phyloP scores from a whole-genome alignment of 805 yeast species.

The Ogataea methanolica region DNA sequence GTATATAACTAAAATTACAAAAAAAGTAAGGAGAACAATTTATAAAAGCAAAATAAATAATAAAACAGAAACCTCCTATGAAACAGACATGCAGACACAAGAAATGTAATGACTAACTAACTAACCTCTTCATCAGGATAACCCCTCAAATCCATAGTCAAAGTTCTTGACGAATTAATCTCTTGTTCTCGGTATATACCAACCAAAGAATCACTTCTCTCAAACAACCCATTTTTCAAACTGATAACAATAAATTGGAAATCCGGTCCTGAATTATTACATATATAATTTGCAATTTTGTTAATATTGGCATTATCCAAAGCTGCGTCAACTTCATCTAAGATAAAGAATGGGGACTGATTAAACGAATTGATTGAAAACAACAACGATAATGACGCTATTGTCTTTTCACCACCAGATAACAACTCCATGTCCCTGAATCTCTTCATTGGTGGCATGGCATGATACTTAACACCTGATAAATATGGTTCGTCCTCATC shows the following conservation, averaged over 20 bases:
- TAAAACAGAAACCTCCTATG: neutral
- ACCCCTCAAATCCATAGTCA: slow-evolving; percentile 66
- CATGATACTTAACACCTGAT: slow-evolving; percentile 82
- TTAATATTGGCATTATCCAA: slow-evolving; percentile 85
- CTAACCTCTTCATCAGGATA: slow-evolving; percentile 39
- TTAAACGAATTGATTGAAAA: slow-evolving; percentile 88
- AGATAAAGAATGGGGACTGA: slow-evolving; percentile 92
- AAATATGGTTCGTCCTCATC: slow-evolving; percentile 87
- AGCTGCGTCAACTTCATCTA: slow-evolving; percentile 99
- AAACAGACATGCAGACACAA: neutral
- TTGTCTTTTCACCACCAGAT: slow-evolving; percentile 95
- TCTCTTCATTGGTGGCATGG: slow-evolving; percentile 94
- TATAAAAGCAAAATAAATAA: neutral
- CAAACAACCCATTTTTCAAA: slow-evolving; percentile 81
- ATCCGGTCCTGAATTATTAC: slow-evolving; percentile 65
- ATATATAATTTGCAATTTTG: slow-evolving; percentile 81
- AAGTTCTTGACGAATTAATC: slow-evolving; percentile 65
- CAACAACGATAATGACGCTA: slow-evolving; percentile 89
- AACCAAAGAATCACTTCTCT: slow-evolving; percentile 82
- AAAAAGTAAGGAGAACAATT: too few relatives aligned
- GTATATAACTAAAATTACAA: too few relatives aligned
- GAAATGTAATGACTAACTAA: neutral
- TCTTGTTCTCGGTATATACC: slow-evolving; percentile 86
- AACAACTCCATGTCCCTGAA: slow-evolving; percentile 88
- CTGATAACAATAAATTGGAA: slow-evolving; percentile 93